These are phyloP conservation scores for Fonsecaea monophora DNA, from an alignment of 2,329 filamentous ascomycete species.

Conservation along the genomic window DNA sequence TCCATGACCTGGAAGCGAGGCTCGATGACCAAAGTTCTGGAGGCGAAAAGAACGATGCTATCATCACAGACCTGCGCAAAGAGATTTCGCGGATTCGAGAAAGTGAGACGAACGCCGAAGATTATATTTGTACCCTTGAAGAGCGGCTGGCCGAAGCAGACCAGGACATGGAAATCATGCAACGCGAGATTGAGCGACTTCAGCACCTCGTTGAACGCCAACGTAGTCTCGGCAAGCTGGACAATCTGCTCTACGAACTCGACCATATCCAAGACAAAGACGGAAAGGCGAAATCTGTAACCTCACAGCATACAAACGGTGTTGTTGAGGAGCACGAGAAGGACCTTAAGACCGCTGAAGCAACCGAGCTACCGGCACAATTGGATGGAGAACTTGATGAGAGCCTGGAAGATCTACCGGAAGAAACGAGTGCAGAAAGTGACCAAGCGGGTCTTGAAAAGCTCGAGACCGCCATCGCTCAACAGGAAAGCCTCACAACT, in stretches of 20 bases:
- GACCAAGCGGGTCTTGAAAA: constrained; percentile 47
- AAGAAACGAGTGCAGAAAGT: constrained; percentile 30
- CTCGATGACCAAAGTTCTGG: constrained; percentile 89
- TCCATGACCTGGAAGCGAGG: constrained; percentile 88
- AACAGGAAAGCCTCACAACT: constrained; percentile 49
- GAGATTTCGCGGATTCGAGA: constrained; percentile 87
- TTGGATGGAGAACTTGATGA: constrained; percentile 40
- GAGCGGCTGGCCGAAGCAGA: constrained; percentile 94
- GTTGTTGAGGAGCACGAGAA: constrained; percentile 51
- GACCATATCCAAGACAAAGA: constrained; percentile 74
- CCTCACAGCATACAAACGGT: constrained; percentile 43
- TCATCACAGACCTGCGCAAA: constrained; percentile 86
- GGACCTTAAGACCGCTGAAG: constrained; percentile 53
- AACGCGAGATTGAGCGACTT: constrained; percentile 90
- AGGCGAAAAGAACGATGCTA: constrained; percentile 87
- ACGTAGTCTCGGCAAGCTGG: constrained; percentile 90
- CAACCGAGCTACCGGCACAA: constrained; percentile 49
- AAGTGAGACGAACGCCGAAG: constrained; percentile 87
- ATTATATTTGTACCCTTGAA: constrained; percentile 96
- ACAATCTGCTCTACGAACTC: constrained; percentile 88
- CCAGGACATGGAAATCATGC: constrained; percentile 95
- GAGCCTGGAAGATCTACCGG: constrained; percentile 34
- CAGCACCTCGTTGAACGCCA: constrained; percentile 96
- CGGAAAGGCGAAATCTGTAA: constrained; percentile 46
- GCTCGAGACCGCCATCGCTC: constrained; percentile 46